These are phyloP conservation scores for Trichaptum fuscoviolaceum DNA, from an alignment of 768 basidiomycete species.

Conservation along the genomic window DNA sequence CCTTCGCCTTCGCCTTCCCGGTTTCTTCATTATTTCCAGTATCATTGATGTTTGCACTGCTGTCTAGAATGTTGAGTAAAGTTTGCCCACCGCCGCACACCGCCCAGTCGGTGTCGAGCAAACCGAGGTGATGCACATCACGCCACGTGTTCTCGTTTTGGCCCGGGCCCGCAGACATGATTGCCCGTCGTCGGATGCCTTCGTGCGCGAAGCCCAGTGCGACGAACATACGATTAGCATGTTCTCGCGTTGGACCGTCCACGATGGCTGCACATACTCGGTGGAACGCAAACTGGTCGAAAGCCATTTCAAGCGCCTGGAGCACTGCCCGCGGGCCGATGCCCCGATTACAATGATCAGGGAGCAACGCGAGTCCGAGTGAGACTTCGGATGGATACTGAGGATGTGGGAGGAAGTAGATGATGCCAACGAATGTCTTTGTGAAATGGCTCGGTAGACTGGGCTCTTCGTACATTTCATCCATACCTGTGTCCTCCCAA, in stretches of 20 bases:
- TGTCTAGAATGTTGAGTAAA: background rate
- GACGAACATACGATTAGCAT: slow-evolving; percentile 44
- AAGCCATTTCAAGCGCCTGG: slow-evolving; percentile 41
- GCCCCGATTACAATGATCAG: slow-evolving; percentile 33
- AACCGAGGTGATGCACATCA: slow-evolving; percentile 54
- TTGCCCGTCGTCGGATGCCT: slow-evolving; percentile 53
- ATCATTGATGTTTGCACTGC: background rate
- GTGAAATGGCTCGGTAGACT: background rate
- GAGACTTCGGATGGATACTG: slow-evolving; percentile 36
- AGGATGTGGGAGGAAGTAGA: background rate
- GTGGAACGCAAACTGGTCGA: slow-evolving; percentile 39
- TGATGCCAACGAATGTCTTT: background rate
- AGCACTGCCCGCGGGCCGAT: slow-evolving; percentile 43
- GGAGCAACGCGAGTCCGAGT: slow-evolving; percentile 48
- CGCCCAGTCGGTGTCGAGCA: slow-evolving; percentile 59
- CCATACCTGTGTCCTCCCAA: background rate
- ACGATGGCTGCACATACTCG: slow-evolving; percentile 50
- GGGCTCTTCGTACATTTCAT: background rate
- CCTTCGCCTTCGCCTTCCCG: background rate
- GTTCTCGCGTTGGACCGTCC: slow-evolving; percentile 38
- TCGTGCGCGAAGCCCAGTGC: slow-evolving; percentile 55
- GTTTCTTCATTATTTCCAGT: background rate
- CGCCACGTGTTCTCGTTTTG: slow-evolving; percentile 44
- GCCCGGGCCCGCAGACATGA: slow-evolving; percentile 33
- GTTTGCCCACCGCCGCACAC: background rate